These are phyloP conservation scores for Tetraselmis striata DNA, from an alignment of 139 green algal species.

Conservation along the genomic window DNA sequence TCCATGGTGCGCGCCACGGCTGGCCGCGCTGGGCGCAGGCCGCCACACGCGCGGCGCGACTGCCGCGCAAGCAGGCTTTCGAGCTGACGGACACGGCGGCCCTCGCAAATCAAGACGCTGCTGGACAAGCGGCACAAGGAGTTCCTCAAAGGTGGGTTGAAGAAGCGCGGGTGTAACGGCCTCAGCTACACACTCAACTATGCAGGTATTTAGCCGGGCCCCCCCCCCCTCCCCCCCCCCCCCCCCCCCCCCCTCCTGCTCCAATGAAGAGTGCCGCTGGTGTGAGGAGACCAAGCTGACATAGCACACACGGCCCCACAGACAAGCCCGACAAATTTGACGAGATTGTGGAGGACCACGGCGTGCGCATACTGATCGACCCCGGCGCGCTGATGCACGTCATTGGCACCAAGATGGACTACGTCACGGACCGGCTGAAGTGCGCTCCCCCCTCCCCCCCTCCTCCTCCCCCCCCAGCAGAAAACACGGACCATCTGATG, in stretches of 20 bases:
- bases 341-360: constrained; percentile 86
- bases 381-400: constrained; percentile 93
- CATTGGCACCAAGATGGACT: constrained; percentile 96
- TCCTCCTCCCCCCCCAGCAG: background rate
- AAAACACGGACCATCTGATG: too few relatives aligned
- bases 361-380: constrained; percentile 90
- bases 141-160: constrained; percentile 89
- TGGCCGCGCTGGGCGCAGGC: background rate
- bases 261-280: background rate
- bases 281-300: too few relatives aligned
- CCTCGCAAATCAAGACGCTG: constrained; percentile 60
- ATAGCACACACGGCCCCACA: constrained; percentile 27
- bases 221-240: background rate
- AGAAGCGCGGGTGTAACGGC: constrained; percentile 90
- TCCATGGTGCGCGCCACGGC: background rate
- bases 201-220: constrained; percentile 36
- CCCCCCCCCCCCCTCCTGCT: background rate
- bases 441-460: constrained; percentile 19
- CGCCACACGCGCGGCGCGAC: background rate
- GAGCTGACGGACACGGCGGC: constrained; percentile 84
- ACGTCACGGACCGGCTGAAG: constrained; percentile 79
- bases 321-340: constrained; percentile 88
- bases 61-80: constrained; percentile 62
- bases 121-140: constrained; percentile 76
- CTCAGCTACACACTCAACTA: constrained; percentile 98